A percentile compares a stretch with the other conserved stretches of the same genome.
These are phyloP conservation scores for Geotrichum restrictum DNA, from an alignment of 1,139 yeast species.

Conservation along the genomic window DNA sequence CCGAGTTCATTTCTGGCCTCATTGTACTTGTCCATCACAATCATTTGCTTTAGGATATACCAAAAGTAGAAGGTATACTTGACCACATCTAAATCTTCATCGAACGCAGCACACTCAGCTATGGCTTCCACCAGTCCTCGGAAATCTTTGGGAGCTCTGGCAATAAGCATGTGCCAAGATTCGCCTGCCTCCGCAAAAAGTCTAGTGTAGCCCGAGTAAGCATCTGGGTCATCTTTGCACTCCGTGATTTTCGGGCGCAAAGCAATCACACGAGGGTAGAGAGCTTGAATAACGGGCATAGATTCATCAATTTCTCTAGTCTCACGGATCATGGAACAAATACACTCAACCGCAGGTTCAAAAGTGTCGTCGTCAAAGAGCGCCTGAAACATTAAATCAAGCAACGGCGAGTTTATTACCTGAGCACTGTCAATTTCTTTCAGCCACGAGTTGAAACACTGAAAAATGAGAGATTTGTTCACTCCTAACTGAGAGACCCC, in stretches of 20 bases:
- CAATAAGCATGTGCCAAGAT: slow-evolving; percentile 86
- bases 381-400: slow-evolving; percentile 66
- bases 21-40: slow-evolving; percentile 58
- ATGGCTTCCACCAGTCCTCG: slow-evolving; percentile 72
- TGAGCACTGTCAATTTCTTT: slow-evolving; percentile 72
- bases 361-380: slow-evolving; percentile 63
- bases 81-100: slow-evolving; percentile 81
- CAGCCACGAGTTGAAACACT: slow-evolving; percentile 86
- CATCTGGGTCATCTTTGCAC: slow-evolving; percentile 60
- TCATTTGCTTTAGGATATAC: slow-evolving; percentile 75
- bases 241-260: slow-evolving; percentile 51
- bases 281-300: slow-evolving; percentile 56
- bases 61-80: slow-evolving; percentile 90
- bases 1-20: slow-evolving; percentile 55
- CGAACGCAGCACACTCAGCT: slow-evolving; percentile 57
- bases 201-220: slow-evolving; percentile 67
- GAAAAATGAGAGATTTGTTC: slow-evolving; percentile 49
- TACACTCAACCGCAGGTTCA: slow-evolving; percentile 84
- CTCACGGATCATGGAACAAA: slow-evolving; percentile 72
- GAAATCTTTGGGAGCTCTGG: slow-evolving; percentile 67
- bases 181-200: slow-evolving; percentile 91
- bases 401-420: slow-evolving; percentile 58
- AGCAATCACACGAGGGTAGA: slow-evolving; percentile 63
- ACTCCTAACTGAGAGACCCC: slow-evolving; percentile 43
- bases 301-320: slow-evolving; percentile 61